Evolutionary conservation across 441 rosid genomes (phyloP).

Genomic region (Mallotus repandus): DNA sequence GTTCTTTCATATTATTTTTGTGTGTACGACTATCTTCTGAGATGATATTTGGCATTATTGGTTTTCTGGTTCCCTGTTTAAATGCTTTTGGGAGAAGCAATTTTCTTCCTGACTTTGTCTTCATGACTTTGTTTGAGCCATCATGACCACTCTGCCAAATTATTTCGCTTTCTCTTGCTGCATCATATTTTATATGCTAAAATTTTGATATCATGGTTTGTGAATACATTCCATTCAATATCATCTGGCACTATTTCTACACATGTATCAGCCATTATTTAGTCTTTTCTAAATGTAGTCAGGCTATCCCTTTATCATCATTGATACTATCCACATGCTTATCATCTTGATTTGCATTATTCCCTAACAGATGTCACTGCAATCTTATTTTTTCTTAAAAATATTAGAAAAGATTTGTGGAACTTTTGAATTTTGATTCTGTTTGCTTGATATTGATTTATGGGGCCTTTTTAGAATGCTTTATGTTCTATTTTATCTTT

Average conservation of each 20-base stretch:
- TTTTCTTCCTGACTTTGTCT: conserved; percentile 5
- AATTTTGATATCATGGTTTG: not conserved
- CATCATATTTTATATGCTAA: not conserved
- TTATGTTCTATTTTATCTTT: conserved; percentile 10
- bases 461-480: conserved; percentile 94
- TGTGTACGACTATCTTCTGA: not conserved
- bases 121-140: conserved; percentile 5
- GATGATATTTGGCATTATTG: not conserved
- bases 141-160: not conserved
- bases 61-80: not conserved
- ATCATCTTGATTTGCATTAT: not conserved
- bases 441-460: conserved; percentile 52
- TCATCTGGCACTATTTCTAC: not conserved
- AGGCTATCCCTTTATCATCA: not conserved
- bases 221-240: not conserved
- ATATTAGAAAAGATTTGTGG: conserved; percentile 1
- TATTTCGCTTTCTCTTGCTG: not conserved
- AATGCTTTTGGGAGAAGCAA: conserved; percentile 2
- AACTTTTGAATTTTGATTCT: conserved; percentile 34
- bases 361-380: conserved; percentile 2
- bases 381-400: conserved; percentile 3
- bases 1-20: not conserved
- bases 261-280: not conserved
- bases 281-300: not conserved
- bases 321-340: conserved; percentile 1